phyloP scores from a whole-genome alignment of 805 yeast species.

The Kodamaea laetipori region DNA sequence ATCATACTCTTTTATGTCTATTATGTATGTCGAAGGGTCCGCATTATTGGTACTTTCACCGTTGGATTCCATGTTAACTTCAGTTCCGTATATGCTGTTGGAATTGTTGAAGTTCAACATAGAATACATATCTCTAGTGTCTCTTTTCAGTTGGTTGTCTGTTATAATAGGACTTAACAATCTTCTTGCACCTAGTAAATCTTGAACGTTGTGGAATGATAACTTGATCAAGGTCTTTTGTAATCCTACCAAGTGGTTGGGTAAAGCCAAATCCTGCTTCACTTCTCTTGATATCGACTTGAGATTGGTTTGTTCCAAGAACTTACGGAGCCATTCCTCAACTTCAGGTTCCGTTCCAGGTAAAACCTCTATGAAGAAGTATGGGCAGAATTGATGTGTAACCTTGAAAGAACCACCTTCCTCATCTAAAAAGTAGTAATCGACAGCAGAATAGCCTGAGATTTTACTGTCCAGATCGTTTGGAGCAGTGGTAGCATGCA shows the following conservation, averaged over 20 bases:
- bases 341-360: constrained; percentile 68
- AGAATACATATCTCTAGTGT: constrained; percentile 67
- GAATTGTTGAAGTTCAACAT: constrained; percentile 48
- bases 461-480: constrained; percentile 47
- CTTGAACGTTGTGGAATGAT: constrained; percentile 71
- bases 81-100: constrained; percentile 22
- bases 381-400: constrained; percentile 82
- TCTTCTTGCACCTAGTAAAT: constrained; percentile 74
- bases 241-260: constrained; percentile 85
- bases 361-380: constrained; percentile 71
- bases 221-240: constrained; percentile 65
- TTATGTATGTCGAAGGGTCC: constrained; percentile 66
- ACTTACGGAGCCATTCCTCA: constrained; percentile 77
- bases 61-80: constrained; percentile 34
- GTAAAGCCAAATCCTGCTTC: constrained; percentile 79
- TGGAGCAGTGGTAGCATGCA: constrained; percentile 83
- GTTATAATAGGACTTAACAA: constrained; percentile 66
- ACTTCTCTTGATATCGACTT: constrained; percentile 55
- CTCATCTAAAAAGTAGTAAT: constrained; percentile 90
- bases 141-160: constrained; percentile 62
- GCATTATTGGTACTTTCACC: constrained; percentile 17
- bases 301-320: constrained; percentile 58
- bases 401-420: constrained; percentile 96
- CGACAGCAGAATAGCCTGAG: constrained; percentile 83
- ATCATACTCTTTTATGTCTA: constrained; percentile 89